phyloP scores from a whole-genome alignment of 164 flowering plant genomes.

The Vitis cinerea region DNA sequence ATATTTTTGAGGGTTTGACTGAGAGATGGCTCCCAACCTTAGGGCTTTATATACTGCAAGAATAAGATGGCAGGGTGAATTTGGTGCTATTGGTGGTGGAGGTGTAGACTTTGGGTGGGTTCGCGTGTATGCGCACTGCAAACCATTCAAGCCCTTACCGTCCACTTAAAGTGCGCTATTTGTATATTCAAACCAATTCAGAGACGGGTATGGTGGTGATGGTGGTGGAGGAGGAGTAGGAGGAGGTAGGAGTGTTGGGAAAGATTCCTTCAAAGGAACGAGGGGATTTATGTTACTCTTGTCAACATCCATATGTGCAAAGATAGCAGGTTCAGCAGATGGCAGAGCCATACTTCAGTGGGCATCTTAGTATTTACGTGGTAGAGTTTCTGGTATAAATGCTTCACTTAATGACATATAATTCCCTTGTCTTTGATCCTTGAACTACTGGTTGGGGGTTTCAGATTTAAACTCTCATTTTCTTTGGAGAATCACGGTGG shows the following conservation, averaged over 20 bases:
- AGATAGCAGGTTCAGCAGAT: no score
- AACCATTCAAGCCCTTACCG: not conserved
- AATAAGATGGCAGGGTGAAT: not conserved
- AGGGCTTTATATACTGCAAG: no score
- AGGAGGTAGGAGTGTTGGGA: not conserved
- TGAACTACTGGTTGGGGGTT: no score
- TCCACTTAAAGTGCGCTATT: slow-evolving; percentile 18
- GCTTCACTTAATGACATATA: no score
- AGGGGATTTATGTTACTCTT: not conserved
- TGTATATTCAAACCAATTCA: not conserved
- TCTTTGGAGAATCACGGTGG: no score
- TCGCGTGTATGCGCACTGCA: not conserved
- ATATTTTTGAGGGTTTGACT: not conserved
- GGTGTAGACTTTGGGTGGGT: not conserved
- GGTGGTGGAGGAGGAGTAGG: not conserved
- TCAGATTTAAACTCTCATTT: no score
- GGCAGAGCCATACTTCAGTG: no score
- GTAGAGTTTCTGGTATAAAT: no score
- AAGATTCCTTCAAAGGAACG: not conserved
- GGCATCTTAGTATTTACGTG: no score
- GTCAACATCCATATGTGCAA: not conserved
- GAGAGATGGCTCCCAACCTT: no score
- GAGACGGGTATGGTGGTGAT: not conserved
- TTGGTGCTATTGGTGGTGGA: not conserved
- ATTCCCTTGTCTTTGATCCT: no score